Conservation (phyloP, 495 filamentous ascomycete species). For the Hypoxylon lienhwacheense region DNA sequence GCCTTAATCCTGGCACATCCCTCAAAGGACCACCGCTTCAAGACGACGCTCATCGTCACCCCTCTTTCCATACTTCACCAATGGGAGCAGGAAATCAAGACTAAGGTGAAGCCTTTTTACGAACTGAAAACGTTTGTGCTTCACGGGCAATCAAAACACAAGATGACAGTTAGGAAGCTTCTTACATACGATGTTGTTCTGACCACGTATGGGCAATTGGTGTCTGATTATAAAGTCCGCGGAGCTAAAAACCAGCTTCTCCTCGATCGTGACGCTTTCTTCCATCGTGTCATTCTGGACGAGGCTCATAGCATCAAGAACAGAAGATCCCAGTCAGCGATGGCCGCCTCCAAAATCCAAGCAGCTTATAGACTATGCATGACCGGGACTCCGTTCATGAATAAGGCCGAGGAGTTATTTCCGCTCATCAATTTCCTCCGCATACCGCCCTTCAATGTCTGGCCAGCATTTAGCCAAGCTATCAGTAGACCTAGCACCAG, state of each 20-base stretch:
- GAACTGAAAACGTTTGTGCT: constrained; percentile 67
- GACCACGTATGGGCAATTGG: constrained; percentile 85
- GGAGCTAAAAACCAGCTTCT: constrained; percentile 41
- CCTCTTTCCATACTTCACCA: constrained; percentile 87
- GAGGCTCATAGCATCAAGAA: constrained; percentile 97
- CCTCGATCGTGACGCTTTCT: constrained; percentile 65
- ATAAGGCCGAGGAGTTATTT: constrained; percentile 78
- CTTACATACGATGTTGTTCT: constrained; percentile 78
- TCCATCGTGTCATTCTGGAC: constrained; percentile 86
- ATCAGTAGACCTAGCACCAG: constrained; percentile 38
- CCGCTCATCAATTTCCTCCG: constrained; percentile 79
- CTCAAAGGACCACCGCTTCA: constrained; percentile 53
- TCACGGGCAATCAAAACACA: constrained; percentile 57
- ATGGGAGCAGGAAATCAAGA: constrained; percentile 83
- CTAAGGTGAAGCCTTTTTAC: constrained; percentile 63
- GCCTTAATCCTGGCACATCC: constrained; percentile 77
- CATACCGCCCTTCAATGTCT: constrained; percentile 76
- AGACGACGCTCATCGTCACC: constrained; percentile 85
- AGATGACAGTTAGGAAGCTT: constrained; percentile 59
- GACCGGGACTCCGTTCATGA: constrained; percentile 96
- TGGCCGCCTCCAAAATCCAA: constrained; percentile 62
- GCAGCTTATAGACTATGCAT: constrained; percentile 77
- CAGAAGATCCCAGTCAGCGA: constrained; percentile 64
- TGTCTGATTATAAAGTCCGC: constrained; percentile 63
- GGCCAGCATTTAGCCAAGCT: constrained; percentile 56